Conservation (phyloP, 2,329 filamentous ascomycete genomes). For the Fusarium devonianum region DNA sequence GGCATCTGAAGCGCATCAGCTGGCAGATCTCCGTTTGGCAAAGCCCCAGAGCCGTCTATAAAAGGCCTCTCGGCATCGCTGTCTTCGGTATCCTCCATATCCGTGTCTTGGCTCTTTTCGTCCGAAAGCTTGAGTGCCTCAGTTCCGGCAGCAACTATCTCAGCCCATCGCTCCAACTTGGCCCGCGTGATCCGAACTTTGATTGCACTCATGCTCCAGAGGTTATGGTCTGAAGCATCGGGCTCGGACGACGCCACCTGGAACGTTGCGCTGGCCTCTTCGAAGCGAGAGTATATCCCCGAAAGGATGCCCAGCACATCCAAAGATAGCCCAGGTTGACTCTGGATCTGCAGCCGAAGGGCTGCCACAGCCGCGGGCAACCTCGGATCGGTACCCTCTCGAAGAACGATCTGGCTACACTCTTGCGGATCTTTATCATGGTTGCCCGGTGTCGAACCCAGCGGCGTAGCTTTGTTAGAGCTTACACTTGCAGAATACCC, state of each 20-base stretch:
- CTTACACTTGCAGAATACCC: slow-evolving; percentile 25
- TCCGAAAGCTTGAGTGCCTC: slow-evolving; percentile 36
- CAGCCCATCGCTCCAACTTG: slow-evolving; percentile 57
- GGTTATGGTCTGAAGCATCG: slow-evolving; percentile 51
- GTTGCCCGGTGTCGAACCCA: slow-evolving; percentile 15
- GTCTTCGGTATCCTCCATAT: slow-evolving; percentile 15
- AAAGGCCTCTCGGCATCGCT: slow-evolving; percentile 2
- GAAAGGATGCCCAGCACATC: slow-evolving; percentile 55
- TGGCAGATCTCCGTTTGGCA: slow-evolving; percentile 29
- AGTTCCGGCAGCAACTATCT: slow-evolving; percentile 51
- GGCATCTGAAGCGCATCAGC: slow-evolving; percentile 36
- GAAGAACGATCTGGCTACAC: slow-evolving; percentile 33
- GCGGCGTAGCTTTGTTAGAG: slow-evolving; percentile 11
- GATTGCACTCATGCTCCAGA: slow-evolving; percentile 58
- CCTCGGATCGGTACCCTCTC: slow-evolving; percentile 47
- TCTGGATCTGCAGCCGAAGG: slow-evolving; percentile 51
- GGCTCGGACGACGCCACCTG: slow-evolving; percentile 43
- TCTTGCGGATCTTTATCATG: slow-evolving; percentile 18
- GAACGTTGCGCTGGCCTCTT: slow-evolving; percentile 51
- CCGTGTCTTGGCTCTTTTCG: slow-evolving; percentile 20
- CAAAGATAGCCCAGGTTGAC: slow-evolving; percentile 54
- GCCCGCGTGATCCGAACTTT: slow-evolving; percentile 56
- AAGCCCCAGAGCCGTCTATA: slow-evolving; percentile 1
- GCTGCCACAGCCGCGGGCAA: slow-evolving; percentile 51
- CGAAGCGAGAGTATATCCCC: slow-evolving; percentile 51